These are phyloP conservation scores for Volvox carteri DNA, from an alignment of 163 green algal genomes.

Conservation along the genomic window DNA sequence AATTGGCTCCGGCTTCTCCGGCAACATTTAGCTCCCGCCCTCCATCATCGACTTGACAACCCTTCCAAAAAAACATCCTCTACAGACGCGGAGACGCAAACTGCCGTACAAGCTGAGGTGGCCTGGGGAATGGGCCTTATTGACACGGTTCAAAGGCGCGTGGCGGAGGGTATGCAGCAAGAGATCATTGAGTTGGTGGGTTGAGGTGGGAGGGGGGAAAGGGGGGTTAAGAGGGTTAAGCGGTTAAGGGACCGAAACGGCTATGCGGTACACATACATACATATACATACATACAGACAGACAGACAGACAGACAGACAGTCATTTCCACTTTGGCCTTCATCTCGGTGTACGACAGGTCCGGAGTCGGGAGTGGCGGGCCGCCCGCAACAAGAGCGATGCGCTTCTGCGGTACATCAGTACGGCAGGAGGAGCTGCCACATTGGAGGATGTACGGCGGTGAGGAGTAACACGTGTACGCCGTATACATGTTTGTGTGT, in stretches of 20 bases:
- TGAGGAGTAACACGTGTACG: no score
- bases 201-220: not conserved
- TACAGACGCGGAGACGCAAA: conserved; percentile 68
- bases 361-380: conserved; percentile 51
- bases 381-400: conserved; percentile 62
- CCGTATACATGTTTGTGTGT: no score
- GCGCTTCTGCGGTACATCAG: conserved; percentile 65
- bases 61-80: no score
- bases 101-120: conserved; percentile 68
- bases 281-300: no score
- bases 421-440: conserved; percentile 46
- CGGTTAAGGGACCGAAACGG: no score
- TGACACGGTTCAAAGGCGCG: conserved; percentile 43
- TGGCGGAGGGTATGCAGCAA: conserved; percentile 65
- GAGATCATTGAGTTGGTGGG: conserved; percentile 70
- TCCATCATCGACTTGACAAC: no score
- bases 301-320: not conserved
- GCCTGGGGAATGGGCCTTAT: conserved; percentile 73
- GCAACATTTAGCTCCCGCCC: no score
- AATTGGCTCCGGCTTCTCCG: no score
- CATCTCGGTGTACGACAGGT: conserved; percentile 11
- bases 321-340: not conserved
- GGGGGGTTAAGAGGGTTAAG: not conserved
- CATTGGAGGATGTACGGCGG: conserved; percentile 73
- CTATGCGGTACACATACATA: no score